Evolutionary conservation across 768 basidiomycete genomes (phyloP).

Genomic region (Cyclocybe aegerita): DNA sequence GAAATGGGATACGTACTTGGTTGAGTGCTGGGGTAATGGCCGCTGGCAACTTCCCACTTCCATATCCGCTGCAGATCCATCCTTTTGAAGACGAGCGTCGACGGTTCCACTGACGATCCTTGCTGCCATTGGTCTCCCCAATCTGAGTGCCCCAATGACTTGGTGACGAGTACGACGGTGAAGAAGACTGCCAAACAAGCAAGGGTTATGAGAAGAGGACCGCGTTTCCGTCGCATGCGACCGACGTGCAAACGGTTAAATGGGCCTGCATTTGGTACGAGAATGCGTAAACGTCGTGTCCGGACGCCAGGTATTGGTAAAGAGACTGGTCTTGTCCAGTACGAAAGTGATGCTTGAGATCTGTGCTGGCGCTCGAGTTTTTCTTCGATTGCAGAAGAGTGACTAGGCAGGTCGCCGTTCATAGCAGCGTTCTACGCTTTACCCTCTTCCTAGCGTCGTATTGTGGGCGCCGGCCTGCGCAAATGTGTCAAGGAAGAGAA

Average conservation of each 20-base stretch:
- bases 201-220: conserved; percentile 51
- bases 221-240: conserved; percentile 53
- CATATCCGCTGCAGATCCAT: conserved; percentile 83
- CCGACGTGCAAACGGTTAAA: conserved; percentile 42
- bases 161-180: conserved; percentile 44
- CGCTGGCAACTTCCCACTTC: conserved; percentile 91
- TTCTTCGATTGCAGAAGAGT: conserved; percentile 42
- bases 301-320: conserved; percentile 59
- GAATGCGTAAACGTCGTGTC: conserved; percentile 57
- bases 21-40: conserved; percentile 79
- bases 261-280: conserved; percentile 51
- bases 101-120: conserved; percentile 38
- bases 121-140: conserved; percentile 41
- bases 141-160: conserved; percentile 38
- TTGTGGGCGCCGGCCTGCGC: neutral
- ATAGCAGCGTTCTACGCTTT: conserved; percentile 7
- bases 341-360: conserved; percentile 21
- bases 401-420: conserved; percentile 37
- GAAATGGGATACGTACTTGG: conserved; percentile 49
- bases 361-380: conserved; percentile 35
- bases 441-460: neutral
- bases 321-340: conserved; percentile 56
- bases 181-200: conserved; percentile 52
- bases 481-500: neutral
- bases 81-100: conserved; percentile 70